These are phyloP conservation scores for Articulospora tetracladia DNA, from an alignment of 495 filamentous ascomycete genomes.

Conservation along the genomic window DNA sequence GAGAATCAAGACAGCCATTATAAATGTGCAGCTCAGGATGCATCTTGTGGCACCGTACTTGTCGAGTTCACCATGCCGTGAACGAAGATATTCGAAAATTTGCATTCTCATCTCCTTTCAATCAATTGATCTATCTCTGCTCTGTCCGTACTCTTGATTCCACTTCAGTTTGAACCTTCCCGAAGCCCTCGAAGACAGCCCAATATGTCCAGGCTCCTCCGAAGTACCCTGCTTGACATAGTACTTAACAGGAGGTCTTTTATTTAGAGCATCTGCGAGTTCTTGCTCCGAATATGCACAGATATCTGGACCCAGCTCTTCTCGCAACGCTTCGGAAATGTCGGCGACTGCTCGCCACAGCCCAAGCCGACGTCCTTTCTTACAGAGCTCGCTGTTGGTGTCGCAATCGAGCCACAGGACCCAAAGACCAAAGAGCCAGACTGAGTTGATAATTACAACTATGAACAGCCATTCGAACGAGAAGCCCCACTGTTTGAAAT, in stretches of 20 bases:
- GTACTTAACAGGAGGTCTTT: conserved; percentile 10
- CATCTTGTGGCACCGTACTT: too few relatives aligned
- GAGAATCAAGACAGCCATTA: too few relatives aligned
- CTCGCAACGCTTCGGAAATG: conserved; percentile 11
- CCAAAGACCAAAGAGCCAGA: conserved; percentile 5
- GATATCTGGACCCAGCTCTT: conserved; percentile 15
- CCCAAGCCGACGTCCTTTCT: conserved; percentile 4
- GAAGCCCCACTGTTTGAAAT: conserved; percentile 12
- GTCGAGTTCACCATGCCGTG: too few relatives aligned
- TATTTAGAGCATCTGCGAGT: conserved; percentile 5
- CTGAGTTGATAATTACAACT: neutral
- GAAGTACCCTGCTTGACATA: conserved; percentile 2
- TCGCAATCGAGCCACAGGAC: conserved; percentile 13
- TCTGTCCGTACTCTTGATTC: conserved; percentile 3
- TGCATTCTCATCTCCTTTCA: neutral
- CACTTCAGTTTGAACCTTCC: conserved; percentile 9
- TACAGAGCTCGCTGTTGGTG: conserved; percentile 11
- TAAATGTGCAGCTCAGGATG: neutral
- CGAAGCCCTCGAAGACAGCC: conserved; percentile 1
- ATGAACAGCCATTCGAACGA: conserved; percentile 15
- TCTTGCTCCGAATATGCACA: conserved; percentile 12
- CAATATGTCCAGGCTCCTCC: conserved; percentile 3
- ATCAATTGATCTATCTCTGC: neutral
- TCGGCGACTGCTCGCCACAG: conserved; percentile 9
- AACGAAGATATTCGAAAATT: neutral